Percentiles rank a stretch among this genome's conserved stretches.
Conservation (phyloP, 345 rosid species). For the Schrenkiella parvula region DNA sequence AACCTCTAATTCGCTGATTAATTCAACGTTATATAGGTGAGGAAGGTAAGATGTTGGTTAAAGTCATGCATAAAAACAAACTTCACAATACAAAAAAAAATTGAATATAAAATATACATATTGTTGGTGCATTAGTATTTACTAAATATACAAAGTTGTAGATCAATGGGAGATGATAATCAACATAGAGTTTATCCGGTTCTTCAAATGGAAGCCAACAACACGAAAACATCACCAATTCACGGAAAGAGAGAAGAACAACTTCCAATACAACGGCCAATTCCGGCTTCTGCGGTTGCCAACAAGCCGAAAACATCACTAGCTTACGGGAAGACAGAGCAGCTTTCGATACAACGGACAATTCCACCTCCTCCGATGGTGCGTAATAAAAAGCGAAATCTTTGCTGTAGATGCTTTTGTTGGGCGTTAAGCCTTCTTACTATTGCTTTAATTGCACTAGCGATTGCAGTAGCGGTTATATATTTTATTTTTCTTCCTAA, state of each 20-base stretch:
- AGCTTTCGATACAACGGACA: constrained; percentile 19
- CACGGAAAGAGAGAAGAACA: constrained; percentile 16
- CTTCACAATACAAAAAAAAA: neutral
- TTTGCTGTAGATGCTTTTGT: constrained; percentile 65
- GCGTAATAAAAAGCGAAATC: constrained; percentile 33
- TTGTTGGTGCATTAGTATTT: neutral
- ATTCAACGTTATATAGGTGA: constrained; percentile 44
- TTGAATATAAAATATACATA: neutral
- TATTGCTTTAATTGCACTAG: constrained; percentile 40
- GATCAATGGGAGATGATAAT: constrained; percentile 45
- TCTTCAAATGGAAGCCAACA: constrained; percentile 35
- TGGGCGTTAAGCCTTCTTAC: constrained; percentile 51
- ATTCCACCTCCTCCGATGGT: constrained; percentile 22
- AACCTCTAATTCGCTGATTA: constrained; percentile 23
- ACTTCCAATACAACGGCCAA: constrained; percentile 15
- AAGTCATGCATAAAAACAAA: neutral
- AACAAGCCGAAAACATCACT: constrained; percentile 24
- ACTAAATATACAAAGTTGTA: neutral
- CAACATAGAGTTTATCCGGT: constrained; percentile 47
- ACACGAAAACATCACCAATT: constrained; percentile 20
- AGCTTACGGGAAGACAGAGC: constrained; percentile 21
- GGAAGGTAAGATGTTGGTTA: constrained; percentile 41
- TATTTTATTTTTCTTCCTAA: constrained; percentile 72
- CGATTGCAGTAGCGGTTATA: constrained; percentile 45
- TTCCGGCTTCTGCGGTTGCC: constrained; percentile 15